Evolutionary conservation across 164 flowering plant genomes (phyloP), one percentile per base, ranked within the genome.

Genomic region (Sedum album): DNA sequence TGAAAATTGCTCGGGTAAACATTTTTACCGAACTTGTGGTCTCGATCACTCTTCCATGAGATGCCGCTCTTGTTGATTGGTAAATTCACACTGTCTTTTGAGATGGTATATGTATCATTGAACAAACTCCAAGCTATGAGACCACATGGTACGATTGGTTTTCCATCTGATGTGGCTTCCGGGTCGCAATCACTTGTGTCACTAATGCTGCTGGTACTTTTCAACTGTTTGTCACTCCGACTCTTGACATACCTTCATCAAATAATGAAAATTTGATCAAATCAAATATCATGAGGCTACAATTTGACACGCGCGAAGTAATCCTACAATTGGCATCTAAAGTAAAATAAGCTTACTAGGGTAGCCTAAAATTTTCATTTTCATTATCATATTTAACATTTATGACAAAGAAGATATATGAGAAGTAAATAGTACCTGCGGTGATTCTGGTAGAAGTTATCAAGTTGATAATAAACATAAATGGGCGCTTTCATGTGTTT

Each of bases 91-190:
- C 68, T 64, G 46, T 79, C 77, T 63, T 76, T 88, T 23, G 86
- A 76, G 74, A 90, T 79, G 28, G 75, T 67, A 36, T 86, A 90
- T 55, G 93, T 88, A 77, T 90, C 96, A 68, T 90, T 90, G 80
- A 90, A 90, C 82, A 90, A 75, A 74, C 93, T 88, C 96, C 93
- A 90, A 0, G 93, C 93, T 76, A 86, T 80, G 42, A 90, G 96
- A 55, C 96, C 93, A 75, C 96, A 90, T 28, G 96, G 93, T 66
- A 90, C 91, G 69, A 88, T 88, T 35, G 82, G 70, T 23, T 46
- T 21, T 25, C 70, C 66, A 65, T 73, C 38, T 17, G 67, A 14
- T 10, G 71, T 65, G 62, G 20, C 67, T 65, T 65, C 67, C 6
- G 67, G 67, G 30, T 65, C 67, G 38, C 67, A 65, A 25, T 28